A percentile compares a stretch with the other conserved stretches of the same genome.
Conservation (phyloP, 306 rosid genomes). For the Acacia confusa region DNA sequence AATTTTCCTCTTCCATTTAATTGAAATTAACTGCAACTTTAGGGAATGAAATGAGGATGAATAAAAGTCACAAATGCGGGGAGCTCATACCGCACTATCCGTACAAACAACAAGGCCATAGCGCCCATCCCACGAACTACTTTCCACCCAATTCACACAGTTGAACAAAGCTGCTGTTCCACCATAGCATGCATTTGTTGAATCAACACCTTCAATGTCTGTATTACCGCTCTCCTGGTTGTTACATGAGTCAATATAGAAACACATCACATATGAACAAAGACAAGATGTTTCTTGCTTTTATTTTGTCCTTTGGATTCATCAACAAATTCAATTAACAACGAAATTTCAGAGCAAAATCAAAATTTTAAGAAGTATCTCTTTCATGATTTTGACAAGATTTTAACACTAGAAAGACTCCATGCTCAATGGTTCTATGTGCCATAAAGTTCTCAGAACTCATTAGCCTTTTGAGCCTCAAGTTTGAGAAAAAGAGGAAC, state of each 20-base stretch:
- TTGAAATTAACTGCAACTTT: not conserved
- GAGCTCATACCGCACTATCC: slow-evolving; percentile 82
- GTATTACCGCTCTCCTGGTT: slow-evolving; percentile 71
- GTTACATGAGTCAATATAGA: slow-evolving; percentile 30
- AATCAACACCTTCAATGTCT: slow-evolving; percentile 94
- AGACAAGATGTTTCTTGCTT: not conserved
- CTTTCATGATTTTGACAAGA: not conserved
- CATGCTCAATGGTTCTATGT: not conserved
- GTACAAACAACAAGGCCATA: slow-evolving; percentile 98
- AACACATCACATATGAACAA: slow-evolving; percentile 4
- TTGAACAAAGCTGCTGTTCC: slow-evolving; percentile 98
- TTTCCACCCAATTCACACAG: slow-evolving; percentile 98
- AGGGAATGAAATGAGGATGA: not conserved
- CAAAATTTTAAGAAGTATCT: not conserved
- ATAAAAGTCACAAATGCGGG: not conserved
- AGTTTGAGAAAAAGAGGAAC: not conserved
- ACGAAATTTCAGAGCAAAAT: not conserved
- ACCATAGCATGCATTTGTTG: slow-evolving; percentile 97
- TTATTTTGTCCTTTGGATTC: not conserved
- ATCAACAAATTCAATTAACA: not conserved
- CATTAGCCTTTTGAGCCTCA: not conserved
- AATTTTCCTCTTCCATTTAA: slow-evolving; percentile 1
- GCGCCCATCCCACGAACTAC: slow-evolving; percentile 99
- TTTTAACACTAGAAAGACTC: not conserved
- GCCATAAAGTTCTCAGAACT: not conserved